Evolutionary conservation across 495 filamentous ascomycete species (phyloP).

Genomic region (Talaromyces borbonicus): DNA sequence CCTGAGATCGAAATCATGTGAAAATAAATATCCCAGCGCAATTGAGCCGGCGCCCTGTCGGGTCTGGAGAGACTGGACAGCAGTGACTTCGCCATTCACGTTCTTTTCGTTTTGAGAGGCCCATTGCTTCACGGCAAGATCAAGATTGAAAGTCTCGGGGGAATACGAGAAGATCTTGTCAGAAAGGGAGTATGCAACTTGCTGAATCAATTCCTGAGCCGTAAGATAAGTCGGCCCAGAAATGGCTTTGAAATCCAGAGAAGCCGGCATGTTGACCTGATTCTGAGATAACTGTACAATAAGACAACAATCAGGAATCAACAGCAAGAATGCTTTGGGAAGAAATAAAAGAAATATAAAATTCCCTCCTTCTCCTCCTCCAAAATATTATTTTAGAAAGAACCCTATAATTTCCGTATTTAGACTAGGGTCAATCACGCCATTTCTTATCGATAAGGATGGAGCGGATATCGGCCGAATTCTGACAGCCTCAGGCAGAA

Average conservation of each 20-base stretch:
- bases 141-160: slow-evolving; percentile 82
- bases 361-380: no score
- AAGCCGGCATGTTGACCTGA: slow-evolving; percentile 31
- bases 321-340: not conserved
- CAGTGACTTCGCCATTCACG: slow-evolving; percentile 68
- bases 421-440: slow-evolving; percentile 31
- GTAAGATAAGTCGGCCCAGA: slow-evolving; percentile 85
- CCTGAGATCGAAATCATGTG: slow-evolving; percentile 82
- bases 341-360: slow-evolving; percentile 19
- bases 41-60: slow-evolving; percentile 83
- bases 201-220: slow-evolving; percentile 84
- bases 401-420: slow-evolving; percentile 21
- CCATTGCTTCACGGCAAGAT: slow-evolving; percentile 73
- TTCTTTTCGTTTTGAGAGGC: slow-evolving; percentile 54
- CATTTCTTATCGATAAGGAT: slow-evolving; percentile 29
- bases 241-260: slow-evolving; percentile 49
- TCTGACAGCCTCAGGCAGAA: not conserved
- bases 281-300: slow-evolving; percentile 3
- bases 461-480: not conserved
- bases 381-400: no score
- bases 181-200: slow-evolving; percentile 85
- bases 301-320: not conserved
- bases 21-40: slow-evolving; percentile 94
- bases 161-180: slow-evolving; percentile 97
- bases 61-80: slow-evolving; percentile 72